Percentiles rank a stretch among this genome's conserved stretches.
phyloP scores from a whole-genome alignment of 768 basidiomycete genomes.

The Mrakia hoshinonis region DNA sequence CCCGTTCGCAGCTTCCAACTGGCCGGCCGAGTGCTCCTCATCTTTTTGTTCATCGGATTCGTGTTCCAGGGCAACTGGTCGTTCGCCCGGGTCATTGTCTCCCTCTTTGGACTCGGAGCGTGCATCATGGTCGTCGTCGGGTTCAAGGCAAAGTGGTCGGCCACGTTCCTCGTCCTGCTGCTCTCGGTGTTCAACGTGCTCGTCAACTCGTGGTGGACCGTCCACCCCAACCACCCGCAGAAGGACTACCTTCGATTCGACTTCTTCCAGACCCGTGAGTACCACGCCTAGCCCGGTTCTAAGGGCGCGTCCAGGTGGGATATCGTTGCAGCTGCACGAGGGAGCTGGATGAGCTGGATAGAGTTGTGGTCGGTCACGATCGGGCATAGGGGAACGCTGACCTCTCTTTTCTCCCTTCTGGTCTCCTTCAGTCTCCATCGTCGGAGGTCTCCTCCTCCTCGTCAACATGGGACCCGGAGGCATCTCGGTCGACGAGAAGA shows the following conservation, averaged over 20 bases:
- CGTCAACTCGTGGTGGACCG: slow-evolving; percentile 97
- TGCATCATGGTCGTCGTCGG: slow-evolving; percentile 95
- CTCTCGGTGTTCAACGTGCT: slow-evolving; percentile 93
- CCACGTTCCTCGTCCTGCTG: slow-evolving; percentile 83
- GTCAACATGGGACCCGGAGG: slow-evolving; percentile 99
- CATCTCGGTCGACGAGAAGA: slow-evolving; percentile 97
- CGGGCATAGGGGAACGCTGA: not conserved
- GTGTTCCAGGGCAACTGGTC: slow-evolving; percentile 88
- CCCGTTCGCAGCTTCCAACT: slow-evolving; percentile 69
- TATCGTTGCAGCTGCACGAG: no score
- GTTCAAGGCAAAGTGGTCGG: slow-evolving; percentile 99
- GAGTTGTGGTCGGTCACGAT: not conserved
- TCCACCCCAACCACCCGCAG: slow-evolving; percentile 84
- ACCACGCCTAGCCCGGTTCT: slow-evolving; percentile 69
- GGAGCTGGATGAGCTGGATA: no score
- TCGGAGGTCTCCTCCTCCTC: slow-evolving; percentile 90
- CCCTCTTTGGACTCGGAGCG: slow-evolving; percentile 78
- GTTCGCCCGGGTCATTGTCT: slow-evolving; percentile 73
- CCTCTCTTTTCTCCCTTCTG: not conserved
- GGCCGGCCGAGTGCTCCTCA: slow-evolving; percentile 89
- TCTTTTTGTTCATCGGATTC: slow-evolving; percentile 98
- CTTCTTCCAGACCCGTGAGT: slow-evolving; percentile 54
- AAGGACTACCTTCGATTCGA: slow-evolving; percentile 98
- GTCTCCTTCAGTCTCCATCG: slow-evolving; percentile 56
- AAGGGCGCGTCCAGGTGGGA: not conserved